Conservation (phyloP, 1,284 basidiomycete genomes). For the Apiotrichum sp. region DNA sequence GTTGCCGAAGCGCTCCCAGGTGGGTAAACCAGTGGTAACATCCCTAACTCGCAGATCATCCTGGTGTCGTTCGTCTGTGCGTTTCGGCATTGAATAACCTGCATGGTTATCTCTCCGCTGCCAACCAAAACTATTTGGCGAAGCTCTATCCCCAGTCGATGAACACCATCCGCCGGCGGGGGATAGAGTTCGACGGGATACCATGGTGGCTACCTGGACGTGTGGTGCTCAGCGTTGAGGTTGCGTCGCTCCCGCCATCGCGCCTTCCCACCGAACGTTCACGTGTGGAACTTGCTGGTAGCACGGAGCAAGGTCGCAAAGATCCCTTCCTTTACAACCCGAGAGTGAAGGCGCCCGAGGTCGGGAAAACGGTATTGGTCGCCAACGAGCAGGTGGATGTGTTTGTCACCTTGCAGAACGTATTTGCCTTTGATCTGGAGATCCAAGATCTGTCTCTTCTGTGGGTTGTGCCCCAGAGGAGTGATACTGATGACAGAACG, state of each 20-base stretch:
- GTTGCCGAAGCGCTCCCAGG: constrained; percentile 88
- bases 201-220: constrained; percentile 74
- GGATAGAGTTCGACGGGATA: constrained; percentile 57
- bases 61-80: constrained; percentile 28
- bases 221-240: constrained; percentile 69
- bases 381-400: constrained; percentile 79
- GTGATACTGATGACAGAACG: constrained; percentile 53
- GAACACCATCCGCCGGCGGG: constrained; percentile 65
- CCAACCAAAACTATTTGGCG: constrained; percentile 73
- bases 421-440: constrained; percentile 84
- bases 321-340: constrained; percentile 89
- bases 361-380: constrained; percentile 62
- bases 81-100: constrained; percentile 68
- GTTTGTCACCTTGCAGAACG: constrained; percentile 77
- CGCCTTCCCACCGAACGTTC: constrained; percentile 67
- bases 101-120: constrained; percentile 58
- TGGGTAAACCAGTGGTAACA: constrained; percentile 40
- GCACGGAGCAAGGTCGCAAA: constrained; percentile 36
- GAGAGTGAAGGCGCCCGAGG: constrained; percentile 52
- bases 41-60: constrained; percentile 16
- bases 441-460: constrained; percentile 72
- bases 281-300: constrained; percentile 25
- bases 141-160: constrained; percentile 63
- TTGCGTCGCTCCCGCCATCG: constrained; percentile 64
- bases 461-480: constrained; percentile 48